A percentile compares a stretch with the other conserved stretches of the same genome.
Evolutionary conservation across 208 protist genomes (phyloP).

Genomic region (Porcisia hertigi): DNA sequence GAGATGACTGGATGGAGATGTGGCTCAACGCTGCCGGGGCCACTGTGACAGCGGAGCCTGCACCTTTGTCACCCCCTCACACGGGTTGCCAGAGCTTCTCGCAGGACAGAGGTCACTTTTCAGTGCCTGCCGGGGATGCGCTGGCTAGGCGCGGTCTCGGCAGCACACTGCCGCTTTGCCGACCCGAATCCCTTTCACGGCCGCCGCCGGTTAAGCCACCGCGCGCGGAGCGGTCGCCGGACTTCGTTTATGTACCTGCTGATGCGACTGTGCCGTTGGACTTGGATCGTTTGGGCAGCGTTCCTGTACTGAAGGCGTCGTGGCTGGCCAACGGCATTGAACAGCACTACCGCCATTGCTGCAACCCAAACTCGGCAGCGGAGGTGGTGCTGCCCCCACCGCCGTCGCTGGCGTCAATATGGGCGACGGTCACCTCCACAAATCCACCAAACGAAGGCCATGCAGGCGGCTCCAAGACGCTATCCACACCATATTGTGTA

Average conservation of each 20-base stretch:
- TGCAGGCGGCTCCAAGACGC: neutral
- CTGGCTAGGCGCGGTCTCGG: neutral
- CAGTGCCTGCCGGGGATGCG: neutral
- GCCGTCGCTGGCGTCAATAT: conserved; percentile 2
- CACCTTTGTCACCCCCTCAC: neutral
- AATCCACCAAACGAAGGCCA: neutral
- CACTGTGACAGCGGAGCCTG: conserved; percentile 20
- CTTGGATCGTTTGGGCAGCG: conserved; percentile 20
- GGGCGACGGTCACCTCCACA: neutral
- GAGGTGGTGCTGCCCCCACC: neutral
- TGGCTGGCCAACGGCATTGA: conserved; percentile 44
- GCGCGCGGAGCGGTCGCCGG: conserved; percentile 11
- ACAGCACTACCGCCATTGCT: conserved; percentile 16
- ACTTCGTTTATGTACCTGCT: conserved; percentile 43
- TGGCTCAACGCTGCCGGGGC: conserved; percentile 27
- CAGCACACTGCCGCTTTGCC: neutral
- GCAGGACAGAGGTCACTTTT: neutral
- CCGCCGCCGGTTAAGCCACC: conserved; percentile 1
- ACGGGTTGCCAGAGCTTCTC: neutral
- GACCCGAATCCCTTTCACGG: neutral
- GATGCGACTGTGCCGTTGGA: conserved; percentile 10
- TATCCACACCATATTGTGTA: no score
- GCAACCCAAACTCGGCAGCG: neutral
- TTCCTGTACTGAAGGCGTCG: conserved; percentile 39
- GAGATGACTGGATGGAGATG: conserved; percentile 33